Base-by-base conservation (phyloP, 2,329 filamentous ascomycete genomes). In the Trichophyton equinum region DNA sequence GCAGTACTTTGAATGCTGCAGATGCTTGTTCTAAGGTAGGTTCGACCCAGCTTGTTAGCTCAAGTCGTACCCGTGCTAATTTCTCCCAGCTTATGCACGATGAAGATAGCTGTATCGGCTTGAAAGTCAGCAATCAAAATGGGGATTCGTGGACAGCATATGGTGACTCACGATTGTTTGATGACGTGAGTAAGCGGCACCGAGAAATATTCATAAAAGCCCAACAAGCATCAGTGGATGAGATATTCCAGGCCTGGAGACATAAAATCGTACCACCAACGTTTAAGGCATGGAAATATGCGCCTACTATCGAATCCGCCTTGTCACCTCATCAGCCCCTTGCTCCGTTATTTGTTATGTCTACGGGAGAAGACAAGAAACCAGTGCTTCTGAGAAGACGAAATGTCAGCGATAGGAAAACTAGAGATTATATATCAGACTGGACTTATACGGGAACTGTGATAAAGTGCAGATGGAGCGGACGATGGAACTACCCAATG, bases 231-330 rank as follows among this genome's bases (percentile, higher is more conserved):
- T 59, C 57, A 18, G 57, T 33, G 3, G 57, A 59, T 30, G 57
- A 59, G 25, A 7, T 59, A 47, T 59, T 40, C 40, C 57, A 25
- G 20, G 57, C 57, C 22, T 59, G 57, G 57, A 8, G 25, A 18
- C 4, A 44, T 47, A 59, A 59, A 22, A 13, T 33, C 40, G 22
- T 25, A 47, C 57, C 57, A 33, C 25, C 33, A 13, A 22, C 20
- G 9, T 59, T 46, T 15, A 15, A 59, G 27, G 57, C 57, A 46
- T 59, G 57, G 57, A 59, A 15, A 44, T 59, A 59, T 36, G 57
- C 57, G 4, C 57, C 57, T 11, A 59, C 57, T 11, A 22, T 59
- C 9, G 57, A 49, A 36, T 59, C 57, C 15, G 40, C 57, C 22
- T 11, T 40, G 5, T 20, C 33, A 33, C 15, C 15, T 6, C 9